A percentile compares a stretch with the other conserved stretches of the same genome.
Evolutionary conservation across 1,139 yeast species (phyloP).

Genomic region (Hemisphaericaspora subhashii): DNA sequence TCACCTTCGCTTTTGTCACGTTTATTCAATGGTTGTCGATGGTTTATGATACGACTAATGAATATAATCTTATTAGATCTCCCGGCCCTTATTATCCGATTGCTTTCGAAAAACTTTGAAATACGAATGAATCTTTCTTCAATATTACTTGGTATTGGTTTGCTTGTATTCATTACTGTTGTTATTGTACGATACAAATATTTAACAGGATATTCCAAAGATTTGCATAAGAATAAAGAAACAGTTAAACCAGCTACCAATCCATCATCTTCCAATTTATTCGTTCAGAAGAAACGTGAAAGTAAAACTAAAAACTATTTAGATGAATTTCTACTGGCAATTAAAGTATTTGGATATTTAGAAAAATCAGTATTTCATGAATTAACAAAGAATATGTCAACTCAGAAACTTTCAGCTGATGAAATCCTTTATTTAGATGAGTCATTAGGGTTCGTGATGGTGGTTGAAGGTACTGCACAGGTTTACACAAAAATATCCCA

Average conservation of each 20-base stretch:
- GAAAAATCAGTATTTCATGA: constrained; percentile 92
- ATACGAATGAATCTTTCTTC: constrained; percentile 38
- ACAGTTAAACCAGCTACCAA: constrained; percentile 3
- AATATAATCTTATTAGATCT: constrained; percentile 21
- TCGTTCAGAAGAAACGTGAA: constrained; percentile 26
- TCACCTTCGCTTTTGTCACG: constrained; percentile 10
- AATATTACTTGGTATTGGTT: constrained; percentile 22
- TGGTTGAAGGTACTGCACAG: constrained; percentile 89
- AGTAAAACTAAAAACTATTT: constrained; percentile 48
- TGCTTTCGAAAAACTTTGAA: constrained; percentile 30
- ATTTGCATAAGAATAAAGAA: constrained; percentile 14
- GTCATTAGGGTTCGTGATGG: constrained; percentile 81
- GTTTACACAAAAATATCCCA: constrained; percentile 59
- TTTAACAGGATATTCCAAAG: constrained; percentile 37
- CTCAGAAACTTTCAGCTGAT: constrained; percentile 76
- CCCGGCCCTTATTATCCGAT: constrained; percentile 23
- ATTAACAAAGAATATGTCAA: constrained; percentile 86
- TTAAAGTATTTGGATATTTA: constrained; percentile 89
- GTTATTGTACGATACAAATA: constrained; percentile 42
- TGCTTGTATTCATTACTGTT: constrained; percentile 23
- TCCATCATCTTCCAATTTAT: constrained; percentile 10
- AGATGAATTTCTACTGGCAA: constrained; percentile 87
- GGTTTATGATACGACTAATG: constrained; percentile 20
- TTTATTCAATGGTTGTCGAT: constrained; percentile 16
- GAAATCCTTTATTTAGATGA: constrained; percentile 76